Evolutionary conservation across 169 alveolate genomes (phyloP).

Genomic region (Ichthyophthirius multifiliis): DNA sequence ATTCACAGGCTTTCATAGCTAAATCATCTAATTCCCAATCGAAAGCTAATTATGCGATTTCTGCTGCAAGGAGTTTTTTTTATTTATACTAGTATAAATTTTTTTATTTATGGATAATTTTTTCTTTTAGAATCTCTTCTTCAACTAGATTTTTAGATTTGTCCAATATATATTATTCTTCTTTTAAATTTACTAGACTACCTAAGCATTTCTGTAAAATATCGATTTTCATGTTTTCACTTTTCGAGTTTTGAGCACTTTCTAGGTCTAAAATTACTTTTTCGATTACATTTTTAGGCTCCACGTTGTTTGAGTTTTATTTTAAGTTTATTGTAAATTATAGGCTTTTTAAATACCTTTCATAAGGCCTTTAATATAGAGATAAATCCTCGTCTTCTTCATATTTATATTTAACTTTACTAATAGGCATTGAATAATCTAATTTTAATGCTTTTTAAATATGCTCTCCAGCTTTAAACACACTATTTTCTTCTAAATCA

Average conservation of each 20-base stretch:
- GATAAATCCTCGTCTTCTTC: constrained; percentile 80
- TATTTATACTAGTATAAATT: constrained; percentile 42
- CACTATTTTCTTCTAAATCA: constrained; percentile 78
- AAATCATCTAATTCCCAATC: constrained; percentile 66
- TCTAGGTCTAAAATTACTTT: constrained; percentile 79
- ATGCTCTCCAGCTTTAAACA: constrained; percentile 78
- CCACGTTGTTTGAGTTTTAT: constrained; percentile 70
- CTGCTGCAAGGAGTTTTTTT: constrained; percentile 65
- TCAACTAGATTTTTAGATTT: constrained; percentile 65
- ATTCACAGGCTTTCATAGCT: constrained; percentile 65
- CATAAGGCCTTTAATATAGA: constrained; percentile 79
- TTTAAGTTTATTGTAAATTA: constrained; percentile 70
- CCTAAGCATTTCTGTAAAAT: constrained; percentile 69
- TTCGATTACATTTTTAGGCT: constrained; percentile 77
- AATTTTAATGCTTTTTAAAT: constrained; percentile 72
- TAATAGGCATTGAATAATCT: constrained; percentile 73
- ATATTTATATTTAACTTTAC: constrained; percentile 45
- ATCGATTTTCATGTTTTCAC: constrained; percentile 63
- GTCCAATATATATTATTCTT: constrained; percentile 53
- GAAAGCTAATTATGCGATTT: constrained; percentile 73
- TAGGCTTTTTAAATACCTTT: constrained; percentile 64
- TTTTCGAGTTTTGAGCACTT: constrained; percentile 70
- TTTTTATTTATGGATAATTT: constrained; percentile 53
- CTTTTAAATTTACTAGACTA: constrained; percentile 53
- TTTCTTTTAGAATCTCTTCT: constrained; percentile 69